Evolutionary conservation across 75 land plant genomes (phyloP).

Genomic region (Isoetes taiwanensis): DNA sequence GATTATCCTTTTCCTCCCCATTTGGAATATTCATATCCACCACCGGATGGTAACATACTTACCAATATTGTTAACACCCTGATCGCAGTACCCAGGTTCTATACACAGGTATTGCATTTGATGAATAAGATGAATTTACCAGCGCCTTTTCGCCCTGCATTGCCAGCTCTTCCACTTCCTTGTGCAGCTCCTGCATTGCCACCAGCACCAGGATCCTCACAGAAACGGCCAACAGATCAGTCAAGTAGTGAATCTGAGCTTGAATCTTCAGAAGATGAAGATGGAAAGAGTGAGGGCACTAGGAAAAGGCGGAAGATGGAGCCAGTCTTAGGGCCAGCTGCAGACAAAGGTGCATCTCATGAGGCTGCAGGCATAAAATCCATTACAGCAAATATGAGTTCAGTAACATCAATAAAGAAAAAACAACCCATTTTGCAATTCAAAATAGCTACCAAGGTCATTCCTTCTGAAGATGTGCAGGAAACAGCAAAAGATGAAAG

Average conservation of each 20-base stretch:
- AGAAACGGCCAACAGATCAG: slow-evolving; percentile 22
- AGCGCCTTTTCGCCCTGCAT: slow-evolving; percentile 87
- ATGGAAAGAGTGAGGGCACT: slow-evolving; percentile 5
- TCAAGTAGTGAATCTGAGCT: slow-evolving; percentile 87
- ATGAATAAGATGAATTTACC: slow-evolving; percentile 99
- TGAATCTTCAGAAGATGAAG: slow-evolving; percentile 77
- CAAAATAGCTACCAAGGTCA: no score
- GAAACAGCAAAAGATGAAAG: slow-evolving; percentile 16
- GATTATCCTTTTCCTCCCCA: slow-evolving; percentile 95
- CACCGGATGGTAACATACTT: slow-evolving; percentile 92
- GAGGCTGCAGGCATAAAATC: slow-evolving; percentile 80
- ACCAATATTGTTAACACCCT: slow-evolving; percentile 91
- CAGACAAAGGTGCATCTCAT: slow-evolving; percentile 61
- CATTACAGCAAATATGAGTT: slow-evolving; percentile 52
- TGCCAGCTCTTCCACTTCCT: slow-evolving; percentile 90
- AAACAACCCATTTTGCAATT: slow-evolving; percentile 62
- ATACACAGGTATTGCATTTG: slow-evolving; percentile 92
- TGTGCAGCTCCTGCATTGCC: slow-evolving; percentile 43
- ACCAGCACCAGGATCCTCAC: slow-evolving; percentile 22
- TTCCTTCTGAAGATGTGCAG: no score
- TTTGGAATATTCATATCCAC: slow-evolving; percentile 94
- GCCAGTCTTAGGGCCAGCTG: slow-evolving; percentile 57
- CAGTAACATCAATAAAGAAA: slow-evolving; percentile 65
- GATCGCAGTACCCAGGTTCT: slow-evolving; percentile 96
- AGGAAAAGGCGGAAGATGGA: slow-evolving; percentile 43